Evolutionary conservation across 148 eudicot genomes (phyloP), one percentile per base, ranked within the genome.

Genomic region (Dianthus caryophyllus): DNA sequence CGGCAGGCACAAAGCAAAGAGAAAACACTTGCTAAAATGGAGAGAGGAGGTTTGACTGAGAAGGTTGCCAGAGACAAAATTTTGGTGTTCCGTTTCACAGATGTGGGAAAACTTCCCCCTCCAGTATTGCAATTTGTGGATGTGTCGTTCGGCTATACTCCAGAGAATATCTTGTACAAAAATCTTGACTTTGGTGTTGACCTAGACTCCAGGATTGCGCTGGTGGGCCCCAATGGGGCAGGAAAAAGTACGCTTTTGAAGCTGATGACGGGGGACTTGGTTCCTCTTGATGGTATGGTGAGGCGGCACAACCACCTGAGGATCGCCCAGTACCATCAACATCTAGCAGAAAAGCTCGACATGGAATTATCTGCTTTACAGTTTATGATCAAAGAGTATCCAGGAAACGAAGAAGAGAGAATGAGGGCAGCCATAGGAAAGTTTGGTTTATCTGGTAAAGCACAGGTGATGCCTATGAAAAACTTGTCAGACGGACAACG

Each of bases 1-100:
- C 95, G 98, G 13, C 98, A 93, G 71, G 98, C 98, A 2, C 98
- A 93, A 72, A 89, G 96, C 68, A 93, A 93, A 64, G 98, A 93
- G 78, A 93, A 93, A 78, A 93, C 98, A 6, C 71, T 93, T 4
- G 98, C 98, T 9, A 93, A 93, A 76, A 93, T 93, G 98, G 98
- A 93, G 70, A 84, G 98, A 46, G 98, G 98, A 76, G 98, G 98
- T 8, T 80, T 93, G 44, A 93, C 98, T 6, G 95, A 93, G 81
- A 89, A 88, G 72, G 95, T 93, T 66, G 81, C 56, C 9, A 78
- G 83, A 61, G 98, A 93, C 67, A 64, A 71, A 47, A 74, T 90
- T 62, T 72, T 93, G 49, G 79, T 75, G 20, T 93, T 93, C 79
- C 88, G 95, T 13, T 94, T 94, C 64, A 65, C 77, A 22, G 92